Percentiles rank a stretch among this genome's conserved stretches.
Conservation (phyloP, 768 basidiomycete genomes). For the Boletellus emodensis region DNA sequence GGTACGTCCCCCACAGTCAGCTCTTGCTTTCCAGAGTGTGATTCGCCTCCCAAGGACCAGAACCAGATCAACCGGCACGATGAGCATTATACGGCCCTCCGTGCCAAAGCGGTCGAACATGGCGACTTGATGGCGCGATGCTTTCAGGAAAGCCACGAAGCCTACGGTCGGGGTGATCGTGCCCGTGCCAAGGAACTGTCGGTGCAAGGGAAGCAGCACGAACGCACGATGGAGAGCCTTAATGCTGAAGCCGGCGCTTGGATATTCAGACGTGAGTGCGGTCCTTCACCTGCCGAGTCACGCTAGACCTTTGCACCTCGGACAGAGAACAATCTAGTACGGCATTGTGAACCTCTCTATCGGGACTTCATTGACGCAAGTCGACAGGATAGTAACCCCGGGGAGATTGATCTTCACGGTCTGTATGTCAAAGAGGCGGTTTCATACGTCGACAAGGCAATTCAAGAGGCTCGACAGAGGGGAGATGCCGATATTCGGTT, state of each 20-base stretch:
- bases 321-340: slow-evolving; percentile 73
- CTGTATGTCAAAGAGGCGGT: slow-evolving; percentile 93
- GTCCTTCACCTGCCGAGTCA: neutral
- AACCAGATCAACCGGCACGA: slow-evolving; percentile 67
- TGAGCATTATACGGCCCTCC: slow-evolving; percentile 62
- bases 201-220: slow-evolving; percentile 74
- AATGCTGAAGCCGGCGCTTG: slow-evolving; percentile 82
- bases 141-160: slow-evolving; percentile 71
- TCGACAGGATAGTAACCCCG: slow-evolving; percentile 58
- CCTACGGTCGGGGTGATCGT: slow-evolving; percentile 70
- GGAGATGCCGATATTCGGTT: slow-evolving; percentile 66
- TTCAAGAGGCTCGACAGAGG: slow-evolving; percentile 59
- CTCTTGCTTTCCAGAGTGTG: neutral
- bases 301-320: neutral
- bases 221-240: slow-evolving; percentile 69
- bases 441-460: slow-evolving; percentile 61
- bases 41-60: slow-evolving; percentile 38
- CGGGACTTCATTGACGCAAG: neutral
- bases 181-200: slow-evolving; percentile 80
- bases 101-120: slow-evolving; percentile 72
- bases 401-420: slow-evolving; percentile 87
- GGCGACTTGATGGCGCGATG: slow-evolving; percentile 73
- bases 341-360: neutral
- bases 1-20: slow-evolving; percentile 6
- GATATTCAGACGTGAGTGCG: slow-evolving; percentile 67